Conservation (phyloP, 2,329 filamentous ascomycete genomes). For the Daldinia sp. region DNA sequence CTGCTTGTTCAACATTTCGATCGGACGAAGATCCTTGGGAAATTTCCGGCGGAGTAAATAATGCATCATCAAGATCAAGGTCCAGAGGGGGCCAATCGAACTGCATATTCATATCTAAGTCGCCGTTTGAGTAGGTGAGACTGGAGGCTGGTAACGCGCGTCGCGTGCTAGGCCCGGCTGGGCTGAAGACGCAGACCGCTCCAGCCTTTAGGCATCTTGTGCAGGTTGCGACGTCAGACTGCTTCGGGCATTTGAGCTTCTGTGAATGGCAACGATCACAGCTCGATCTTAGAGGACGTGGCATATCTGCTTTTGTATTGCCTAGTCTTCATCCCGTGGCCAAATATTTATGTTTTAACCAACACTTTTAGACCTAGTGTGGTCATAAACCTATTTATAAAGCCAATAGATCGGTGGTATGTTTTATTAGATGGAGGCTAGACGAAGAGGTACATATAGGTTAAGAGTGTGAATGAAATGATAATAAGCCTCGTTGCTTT, state of each 20-base stretch:
- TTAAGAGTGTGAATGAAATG: background rate
- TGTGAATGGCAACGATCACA: constrained; percentile 60
- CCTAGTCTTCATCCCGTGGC: constrained; percentile 3
- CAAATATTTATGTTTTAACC: background rate
- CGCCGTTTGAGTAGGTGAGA: constrained; percentile 29
- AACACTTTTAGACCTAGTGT: background rate
- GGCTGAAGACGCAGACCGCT: constrained; percentile 59
- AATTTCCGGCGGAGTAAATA: constrained; percentile 18
- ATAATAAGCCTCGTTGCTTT: background rate
- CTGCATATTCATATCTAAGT: constrained; percentile 32
- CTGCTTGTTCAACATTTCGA: constrained; percentile 7
- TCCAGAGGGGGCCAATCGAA: constrained; percentile 43
- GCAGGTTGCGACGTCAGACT: constrained; percentile 53
- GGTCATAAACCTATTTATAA: background rate
- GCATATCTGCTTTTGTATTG: constrained; percentile 32
- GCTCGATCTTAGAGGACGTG: constrained; percentile 45
- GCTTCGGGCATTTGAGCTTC: constrained; percentile 61
- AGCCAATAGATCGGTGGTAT: background rate
- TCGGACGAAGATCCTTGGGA: constrained; percentile 7
- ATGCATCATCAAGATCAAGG: constrained; percentile 17
- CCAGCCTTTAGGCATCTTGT: constrained; percentile 58
- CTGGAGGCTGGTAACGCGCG: constrained; percentile 27
- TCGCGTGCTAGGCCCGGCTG: constrained; percentile 45
- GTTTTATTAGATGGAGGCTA: background rate
- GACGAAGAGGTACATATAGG: background rate